phyloP scores from a whole-genome alignment of 1,139 yeast genomes.

The Candida sojae region DNA sequence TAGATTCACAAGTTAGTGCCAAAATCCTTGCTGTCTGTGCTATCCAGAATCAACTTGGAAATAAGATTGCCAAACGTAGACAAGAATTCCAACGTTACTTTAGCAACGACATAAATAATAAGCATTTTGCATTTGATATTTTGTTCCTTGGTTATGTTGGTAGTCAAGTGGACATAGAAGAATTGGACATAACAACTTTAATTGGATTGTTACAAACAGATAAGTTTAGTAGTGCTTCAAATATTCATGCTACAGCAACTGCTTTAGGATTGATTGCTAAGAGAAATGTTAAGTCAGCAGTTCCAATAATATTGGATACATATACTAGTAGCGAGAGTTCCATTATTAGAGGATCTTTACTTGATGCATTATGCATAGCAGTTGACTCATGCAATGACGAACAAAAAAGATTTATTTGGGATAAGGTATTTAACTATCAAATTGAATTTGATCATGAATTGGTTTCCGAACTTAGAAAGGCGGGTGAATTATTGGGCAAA shows the following conservation, averaged over 20 bases:
- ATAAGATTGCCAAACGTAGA: slow-evolving; percentile 31
- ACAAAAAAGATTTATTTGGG: slow-evolving; percentile 18
- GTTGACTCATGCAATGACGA: slow-evolving; percentile 10
- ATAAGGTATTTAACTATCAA: slow-evolving; percentile 21
- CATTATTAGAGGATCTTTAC: slow-evolving; percentile 26
- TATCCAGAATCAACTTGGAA: slow-evolving; percentile 29
- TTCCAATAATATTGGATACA: slow-evolving; percentile 10
- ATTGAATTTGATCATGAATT: slow-evolving; percentile 13
- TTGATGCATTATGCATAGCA: slow-evolving; percentile 33
- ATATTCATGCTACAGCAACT: slow-evolving; percentile 50
- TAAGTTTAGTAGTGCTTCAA: slow-evolving; percentile 31
- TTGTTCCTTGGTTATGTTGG: slow-evolving; percentile 52
- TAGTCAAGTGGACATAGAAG: slow-evolving; percentile 8
- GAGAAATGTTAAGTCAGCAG: slow-evolving; percentile 6
- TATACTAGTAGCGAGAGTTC: slow-evolving; percentile 15
- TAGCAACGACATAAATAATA: slow-evolving; percentile 17
- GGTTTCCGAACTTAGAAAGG: slow-evolving; percentile 25
- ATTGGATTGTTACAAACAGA: slow-evolving; percentile 11
- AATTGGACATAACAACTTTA: slow-evolving; percentile 10
- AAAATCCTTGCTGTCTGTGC: slow-evolving; percentile 46
- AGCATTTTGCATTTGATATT: slow-evolving; percentile 28
- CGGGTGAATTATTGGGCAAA: slow-evolving; percentile 34
- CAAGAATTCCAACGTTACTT: slow-evolving; percentile 28
- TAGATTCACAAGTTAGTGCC: slow-evolving; percentile 25
- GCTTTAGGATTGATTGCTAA: slow-evolving; percentile 50